Conservation (phyloP, 78 protist species). For the slime mould (Dictyostelium discoideum) region dicty_2.7 NC_007088.5:7468501-7469000, state of each 20-base stretch:
- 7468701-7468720: constrained; percentile 5
- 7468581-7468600: not conserved
- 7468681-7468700: not conserved
- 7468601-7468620: not conserved
- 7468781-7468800: not conserved
- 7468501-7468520: not conserved
- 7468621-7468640: not conserved
- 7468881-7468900: not conserved
- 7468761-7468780: not conserved
- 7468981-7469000: not conserved
- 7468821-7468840: constrained; percentile 34
- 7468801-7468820: not conserved
- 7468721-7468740: constrained; percentile 4
- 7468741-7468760: constrained; percentile 8
- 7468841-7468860: constrained; percentile 58
- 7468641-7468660: constrained; percentile 2
- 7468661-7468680: not conserved
- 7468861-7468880: constrained; percentile 12
- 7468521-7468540: not conserved
- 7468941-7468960: not conserved
- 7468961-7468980: too few species aligned
- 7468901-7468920: not conserved
- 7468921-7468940: not conserved
- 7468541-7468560: not conserved
- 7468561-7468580: not conserved